These are phyloP conservation scores for Arthrinium phaeospermum DNA, from an alignment of 2,329 filamentous ascomycete genomes.

Conservation along the genomic window DNA sequence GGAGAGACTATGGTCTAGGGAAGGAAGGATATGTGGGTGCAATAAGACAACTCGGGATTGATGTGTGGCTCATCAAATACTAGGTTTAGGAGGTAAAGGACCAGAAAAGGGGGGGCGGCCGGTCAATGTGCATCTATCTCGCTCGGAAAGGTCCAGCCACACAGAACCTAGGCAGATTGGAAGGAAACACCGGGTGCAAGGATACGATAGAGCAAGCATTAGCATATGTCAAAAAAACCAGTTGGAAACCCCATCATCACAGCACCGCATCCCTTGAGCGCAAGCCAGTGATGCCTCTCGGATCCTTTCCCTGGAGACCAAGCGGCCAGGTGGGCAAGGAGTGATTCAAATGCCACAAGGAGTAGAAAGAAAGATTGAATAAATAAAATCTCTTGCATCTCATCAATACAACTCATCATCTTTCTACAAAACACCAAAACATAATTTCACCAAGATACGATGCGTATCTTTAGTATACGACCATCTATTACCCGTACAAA, in stretches of 20 bases:
- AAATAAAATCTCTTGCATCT: background rate
- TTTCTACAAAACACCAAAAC: background rate
- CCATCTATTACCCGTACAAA: background rate
- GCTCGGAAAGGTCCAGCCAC: background rate
- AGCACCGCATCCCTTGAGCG: background rate
- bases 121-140: background rate
- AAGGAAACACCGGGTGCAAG: background rate
- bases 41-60: background rate
- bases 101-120: background rate
- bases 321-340: background rate
- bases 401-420: background rate
- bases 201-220: background rate
- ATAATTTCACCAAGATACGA: background rate
- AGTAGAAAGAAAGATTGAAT: background rate
- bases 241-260: background rate
- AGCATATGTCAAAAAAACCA: background rate
- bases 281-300: background rate
- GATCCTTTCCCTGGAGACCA: background rate
- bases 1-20: background rate
- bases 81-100: background rate
- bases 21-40: background rate
- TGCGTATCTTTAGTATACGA: background rate
- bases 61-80: background rate
- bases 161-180: background rate
- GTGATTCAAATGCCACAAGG: background rate